Evolutionary conservation across 768 basidiomycete genomes (phyloP).

Genomic region (Gymnopilus dilepis): DNA sequence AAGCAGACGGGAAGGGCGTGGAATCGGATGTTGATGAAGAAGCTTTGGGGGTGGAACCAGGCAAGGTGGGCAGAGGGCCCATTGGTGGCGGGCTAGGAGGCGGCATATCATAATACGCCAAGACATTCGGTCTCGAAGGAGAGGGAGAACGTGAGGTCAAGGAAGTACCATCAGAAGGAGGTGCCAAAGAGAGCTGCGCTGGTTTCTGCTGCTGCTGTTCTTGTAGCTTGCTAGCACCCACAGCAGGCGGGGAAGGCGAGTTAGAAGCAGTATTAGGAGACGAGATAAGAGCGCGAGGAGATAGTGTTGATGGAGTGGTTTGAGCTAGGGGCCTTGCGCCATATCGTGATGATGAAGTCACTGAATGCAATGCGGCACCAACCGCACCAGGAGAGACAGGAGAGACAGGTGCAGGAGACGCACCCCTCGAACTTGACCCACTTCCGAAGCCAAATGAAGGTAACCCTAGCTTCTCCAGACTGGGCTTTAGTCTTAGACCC

Average conservation of each 20-base stretch:
- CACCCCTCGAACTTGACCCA: conserved; percentile 5
- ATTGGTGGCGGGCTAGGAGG: conserved; percentile 57
- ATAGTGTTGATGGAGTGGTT: not conserved
- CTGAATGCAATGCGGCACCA: not conserved
- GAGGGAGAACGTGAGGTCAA: not conserved
- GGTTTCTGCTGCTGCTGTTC: not conserved
- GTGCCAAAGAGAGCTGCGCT: not conserved
- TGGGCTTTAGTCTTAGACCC: conserved; percentile 23
- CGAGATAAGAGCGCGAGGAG: conserved; percentile 4
- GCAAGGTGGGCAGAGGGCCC: conserved; percentile 47
- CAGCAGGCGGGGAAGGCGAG: not conserved
- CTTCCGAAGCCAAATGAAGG: conserved; percentile 6
- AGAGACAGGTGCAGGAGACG: conserved; percentile 13
- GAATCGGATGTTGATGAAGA: not conserved
- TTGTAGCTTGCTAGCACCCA: not conserved
- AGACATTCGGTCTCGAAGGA: conserved; percentile 41
- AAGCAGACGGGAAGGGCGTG: conserved; percentile 23
- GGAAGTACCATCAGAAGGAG: not conserved
- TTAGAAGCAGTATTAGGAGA: conserved; percentile 4
- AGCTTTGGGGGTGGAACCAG: not conserved
- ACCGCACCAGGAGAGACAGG: conserved; percentile 10
- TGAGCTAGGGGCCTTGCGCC: not conserved
- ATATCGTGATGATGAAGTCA: not conserved
- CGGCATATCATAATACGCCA: conserved; percentile 53
- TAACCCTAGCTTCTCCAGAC: conserved; percentile 23